Percentiles rank a stretch among this genome's conserved stretches.
phyloP scores from a whole-genome alignment of 495 filamentous ascomycete species.

The Cenococcum geophilum region DNA sequence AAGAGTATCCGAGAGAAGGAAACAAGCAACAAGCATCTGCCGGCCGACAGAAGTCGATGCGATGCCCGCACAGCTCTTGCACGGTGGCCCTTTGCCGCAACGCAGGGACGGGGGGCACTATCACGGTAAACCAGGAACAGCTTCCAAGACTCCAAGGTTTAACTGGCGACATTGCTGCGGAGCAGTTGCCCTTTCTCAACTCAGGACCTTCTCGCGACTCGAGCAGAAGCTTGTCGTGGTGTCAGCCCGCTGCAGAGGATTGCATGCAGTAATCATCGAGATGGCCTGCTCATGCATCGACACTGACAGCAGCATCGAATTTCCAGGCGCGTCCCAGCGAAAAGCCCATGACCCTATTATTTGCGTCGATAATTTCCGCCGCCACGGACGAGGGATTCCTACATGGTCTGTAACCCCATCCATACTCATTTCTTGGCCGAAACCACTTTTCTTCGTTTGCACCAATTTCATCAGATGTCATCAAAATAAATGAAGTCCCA shows the following conservation, averaged over 20 bases:
- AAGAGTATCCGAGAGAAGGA: background rate
- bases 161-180: conserved; percentile 2
- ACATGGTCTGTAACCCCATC: background rate
- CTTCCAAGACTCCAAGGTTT: background rate
- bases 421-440: background rate
- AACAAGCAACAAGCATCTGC: background rate
- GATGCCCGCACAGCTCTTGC: background rate
- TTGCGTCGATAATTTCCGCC: background rate
- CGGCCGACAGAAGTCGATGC: background rate
- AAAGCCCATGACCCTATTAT: too few species aligned
- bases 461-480: background rate
- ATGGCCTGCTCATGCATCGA: background rate
- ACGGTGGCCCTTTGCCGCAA: background rate
- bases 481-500: conserved; percentile 3
- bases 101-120: background rate
- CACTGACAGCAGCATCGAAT: too few species aligned
- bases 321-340: too few species aligned
- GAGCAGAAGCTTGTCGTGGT: conserved; percentile 1
- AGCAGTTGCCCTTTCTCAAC: background rate
- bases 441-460: background rate
- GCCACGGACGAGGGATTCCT: background rate
- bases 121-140: background rate
- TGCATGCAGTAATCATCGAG: background rate
- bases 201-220: background rate
- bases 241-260: background rate